These are phyloP conservation scores for Pestalotiopsis fici DNA, from an alignment of 2,329 filamentous ascomycete species.

Conservation along the genomic window DNA sequence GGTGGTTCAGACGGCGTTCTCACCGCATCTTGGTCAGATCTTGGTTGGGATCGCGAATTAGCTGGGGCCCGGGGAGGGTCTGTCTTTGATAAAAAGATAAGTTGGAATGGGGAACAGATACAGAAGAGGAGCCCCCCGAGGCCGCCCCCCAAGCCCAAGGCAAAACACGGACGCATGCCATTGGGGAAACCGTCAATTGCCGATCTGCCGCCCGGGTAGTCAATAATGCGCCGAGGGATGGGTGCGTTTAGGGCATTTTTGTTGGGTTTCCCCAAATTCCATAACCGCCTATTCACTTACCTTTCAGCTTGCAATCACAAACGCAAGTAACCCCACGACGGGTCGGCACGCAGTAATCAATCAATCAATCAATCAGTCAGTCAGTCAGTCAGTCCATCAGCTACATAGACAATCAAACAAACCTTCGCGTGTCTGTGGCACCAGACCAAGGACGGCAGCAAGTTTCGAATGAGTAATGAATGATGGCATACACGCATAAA, in stretches of 20 bases:
- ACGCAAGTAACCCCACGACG: background rate
- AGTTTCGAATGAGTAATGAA: background rate
- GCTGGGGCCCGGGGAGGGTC: background rate
- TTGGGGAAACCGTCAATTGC: background rate
- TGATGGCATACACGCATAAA: background rate
- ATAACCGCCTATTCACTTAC: background rate
- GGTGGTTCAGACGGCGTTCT: background rate
- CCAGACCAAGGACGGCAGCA: background rate
- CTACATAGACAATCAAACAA: background rate
- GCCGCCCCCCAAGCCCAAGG: no score
- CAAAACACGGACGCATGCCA: no score
- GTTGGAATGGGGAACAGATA: background rate
- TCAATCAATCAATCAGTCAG: background rate
- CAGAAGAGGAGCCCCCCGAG: background rate
- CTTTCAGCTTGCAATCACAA: background rate
- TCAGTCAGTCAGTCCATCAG: no score
- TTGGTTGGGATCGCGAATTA: background rate
- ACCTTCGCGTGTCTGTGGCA: background rate
- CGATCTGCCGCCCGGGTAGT: background rate
- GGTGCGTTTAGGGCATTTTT: background rate
- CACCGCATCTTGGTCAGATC: constrained; percentile 6
- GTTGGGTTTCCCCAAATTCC: background rate
- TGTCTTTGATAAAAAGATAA: background rate
- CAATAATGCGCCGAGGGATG: background rate
- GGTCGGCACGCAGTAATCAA: background rate